Evolutionary conservation across 176 grass and related monocot genomes (phyloP), one percentile per base, ranked within the genome.

Genomic region (Poa annua): DNA sequence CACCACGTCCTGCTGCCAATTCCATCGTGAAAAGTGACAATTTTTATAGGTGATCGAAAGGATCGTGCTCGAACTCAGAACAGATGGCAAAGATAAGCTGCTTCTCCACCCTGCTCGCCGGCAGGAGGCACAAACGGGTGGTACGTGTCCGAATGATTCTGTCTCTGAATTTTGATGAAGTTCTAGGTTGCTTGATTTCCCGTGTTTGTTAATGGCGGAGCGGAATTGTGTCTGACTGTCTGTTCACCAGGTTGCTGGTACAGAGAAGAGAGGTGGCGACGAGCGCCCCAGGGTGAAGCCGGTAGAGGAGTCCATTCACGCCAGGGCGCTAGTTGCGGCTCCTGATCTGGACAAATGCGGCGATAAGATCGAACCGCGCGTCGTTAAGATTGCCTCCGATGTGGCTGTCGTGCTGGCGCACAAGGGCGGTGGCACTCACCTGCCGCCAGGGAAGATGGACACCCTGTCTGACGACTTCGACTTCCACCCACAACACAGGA

Each of bases 1-100:
- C 50, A 10, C 13, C 44, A 9, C 19, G 42, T 59, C 59, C 4
- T 11, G 47, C 42, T 76, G 25, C 33, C 22, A 42, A 42, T 48
- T 49, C 71, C 78, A 7, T 71, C 36, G 5, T 38, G 49, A 66
- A 38, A 53, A 3, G 50, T 29, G 42, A 33, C 57, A 32, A 33
- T 63, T 61, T 32, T 75, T 6, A 70, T 67, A 62, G 12, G 20
- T 47, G 53, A 26, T 60, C 44, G 11, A 13, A 41, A 29, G 38
- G 16, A 32, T 78, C 24, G 21, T 45, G n/a, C 45, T 13, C 13
- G 69, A 15, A 17, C 5, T 47, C 13, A 36, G 29, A 16, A 6
- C 81, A 49, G 54, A 98, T 98, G 96, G 83, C 93, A 22, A 99
- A 20, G 84, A 85, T 99, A 68, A 75, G 71, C 76, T 99, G 96